A percentile compares a stretch with the other conserved stretches of the same genome.
Evolutionary conservation across 2,329 filamentous ascomycete genomes (phyloP).

Genomic region (Paraconiothyrium brasiliense): DNA sequence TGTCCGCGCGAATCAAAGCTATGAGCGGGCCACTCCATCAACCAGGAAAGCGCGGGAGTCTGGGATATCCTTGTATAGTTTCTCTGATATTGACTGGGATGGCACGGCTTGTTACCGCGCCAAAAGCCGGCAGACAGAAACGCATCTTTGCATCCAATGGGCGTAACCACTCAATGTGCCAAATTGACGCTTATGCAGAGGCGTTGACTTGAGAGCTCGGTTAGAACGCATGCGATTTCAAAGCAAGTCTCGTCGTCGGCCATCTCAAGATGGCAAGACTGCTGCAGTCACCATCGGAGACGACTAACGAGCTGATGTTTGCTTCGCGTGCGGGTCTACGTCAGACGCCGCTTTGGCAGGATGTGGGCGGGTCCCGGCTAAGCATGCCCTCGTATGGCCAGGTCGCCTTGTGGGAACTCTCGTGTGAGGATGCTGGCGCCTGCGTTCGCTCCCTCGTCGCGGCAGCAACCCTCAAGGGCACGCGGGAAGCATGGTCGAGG

Average conservation of each 20-base stretch:
- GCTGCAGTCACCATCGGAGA: slow-evolving; percentile 29
- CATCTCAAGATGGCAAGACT: slow-evolving; percentile 30
- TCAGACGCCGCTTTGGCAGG: slow-evolving; percentile 19
- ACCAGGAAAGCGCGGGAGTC: slow-evolving; percentile 44
- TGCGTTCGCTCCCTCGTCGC: slow-evolving; percentile 35
- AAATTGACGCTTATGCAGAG: slow-evolving; percentile 51
- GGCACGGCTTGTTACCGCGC: slow-evolving; percentile 41
- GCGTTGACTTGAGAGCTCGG: slow-evolving; percentile 47
- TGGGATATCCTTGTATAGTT: slow-evolving; percentile 39
- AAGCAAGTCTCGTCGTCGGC: slow-evolving; percentile 35
- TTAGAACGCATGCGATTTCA: slow-evolving; percentile 46
- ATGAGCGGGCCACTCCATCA: slow-evolving; percentile 26
- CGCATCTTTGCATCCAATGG: slow-evolving; percentile 37
- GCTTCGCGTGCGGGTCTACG: slow-evolving; percentile 27
- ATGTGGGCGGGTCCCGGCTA: slow-evolving; percentile 27
- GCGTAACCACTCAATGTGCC: slow-evolving; percentile 28
- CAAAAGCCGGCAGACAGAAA: slow-evolving; percentile 44
- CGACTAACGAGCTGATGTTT: slow-evolving; percentile 21
- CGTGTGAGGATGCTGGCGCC: slow-evolving; percentile 28
- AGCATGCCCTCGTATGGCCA: slow-evolving; percentile 20
- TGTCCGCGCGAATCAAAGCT: slow-evolving; percentile 43
- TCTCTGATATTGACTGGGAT: slow-evolving; percentile 38
- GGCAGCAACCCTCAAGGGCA: slow-evolving; percentile 42
- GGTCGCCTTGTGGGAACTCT: slow-evolving; percentile 26
- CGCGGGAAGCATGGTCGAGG: slow-evolving; percentile 52